These are phyloP conservation scores for Hygrophorus russula DNA, from an alignment of 768 basidiomycete genomes.

Conservation along the genomic window DNA sequence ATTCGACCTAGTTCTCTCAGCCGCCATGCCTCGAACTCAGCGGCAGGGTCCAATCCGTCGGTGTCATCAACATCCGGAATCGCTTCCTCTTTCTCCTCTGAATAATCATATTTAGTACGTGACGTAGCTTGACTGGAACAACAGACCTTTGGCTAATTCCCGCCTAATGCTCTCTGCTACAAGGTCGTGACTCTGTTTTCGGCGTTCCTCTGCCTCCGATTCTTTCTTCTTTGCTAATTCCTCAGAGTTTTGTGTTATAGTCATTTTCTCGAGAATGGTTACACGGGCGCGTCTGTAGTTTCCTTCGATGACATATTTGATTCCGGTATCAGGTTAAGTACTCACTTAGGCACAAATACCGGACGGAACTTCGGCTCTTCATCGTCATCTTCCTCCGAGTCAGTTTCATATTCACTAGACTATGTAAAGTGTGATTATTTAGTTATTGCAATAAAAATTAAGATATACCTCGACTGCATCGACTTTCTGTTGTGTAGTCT, in stretches of 20 bases:
- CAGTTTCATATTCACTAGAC: constrained; percentile 84
- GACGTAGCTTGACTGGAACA: neutral
- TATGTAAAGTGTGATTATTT: constrained; percentile 16
- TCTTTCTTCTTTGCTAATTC: constrained; percentile 62
- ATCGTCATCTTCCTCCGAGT: constrained; percentile 71
- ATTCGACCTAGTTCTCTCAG: constrained; percentile 88
- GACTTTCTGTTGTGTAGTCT: constrained; percentile 10
- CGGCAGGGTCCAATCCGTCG: constrained; percentile 81
- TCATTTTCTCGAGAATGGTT: constrained; percentile 62
- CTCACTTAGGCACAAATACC: constrained; percentile 87
- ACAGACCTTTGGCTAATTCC: constrained; percentile 84
- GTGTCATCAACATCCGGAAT: constrained; percentile 90
- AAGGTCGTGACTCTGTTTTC: constrained; percentile 81
- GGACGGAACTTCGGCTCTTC: constrained; percentile 79
- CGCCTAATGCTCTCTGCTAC: constrained; percentile 91
- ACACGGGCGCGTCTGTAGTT: constrained; percentile 54
- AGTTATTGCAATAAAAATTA: neutral
- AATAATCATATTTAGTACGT: constrained; percentile 2
- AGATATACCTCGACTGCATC: constrained; percentile 26
- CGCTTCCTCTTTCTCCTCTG: constrained; percentile 83
- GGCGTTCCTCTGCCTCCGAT: constrained; percentile 68
- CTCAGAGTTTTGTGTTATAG: constrained; percentile 61
- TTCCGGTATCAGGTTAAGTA: neutral
- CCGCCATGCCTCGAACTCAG: constrained; percentile 95
- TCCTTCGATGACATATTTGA: constrained; percentile 3